Conservation (phyloP, 2,329 filamentous ascomycete genomes). For the Orbilia blumenaviensis region DNA sequence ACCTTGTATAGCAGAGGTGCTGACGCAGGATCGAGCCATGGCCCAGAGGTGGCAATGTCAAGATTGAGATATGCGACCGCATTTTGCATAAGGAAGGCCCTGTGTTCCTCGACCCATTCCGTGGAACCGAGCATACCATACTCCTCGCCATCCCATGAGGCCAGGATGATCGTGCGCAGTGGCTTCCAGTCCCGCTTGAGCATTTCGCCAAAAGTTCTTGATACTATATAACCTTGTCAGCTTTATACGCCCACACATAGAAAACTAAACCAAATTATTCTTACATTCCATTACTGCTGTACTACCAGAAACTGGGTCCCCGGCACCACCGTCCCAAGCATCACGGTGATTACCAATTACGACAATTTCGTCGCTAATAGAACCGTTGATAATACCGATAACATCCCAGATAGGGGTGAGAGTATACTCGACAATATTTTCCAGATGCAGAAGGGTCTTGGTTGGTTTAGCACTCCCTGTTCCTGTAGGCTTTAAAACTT, state of each 20-base stretch:
- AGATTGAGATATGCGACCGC: slow-evolving; percentile 92
- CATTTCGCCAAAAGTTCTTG: slow-evolving; percentile 83
- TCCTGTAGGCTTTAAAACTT: slow-evolving; percentile 85
- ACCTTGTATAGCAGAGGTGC: slow-evolving; percentile 76
- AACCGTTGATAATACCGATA: slow-evolving; percentile 72
- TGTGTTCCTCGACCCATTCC: slow-evolving; percentile 88
- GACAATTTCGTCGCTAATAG: slow-evolving; percentile 86
- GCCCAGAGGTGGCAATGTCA: slow-evolving; percentile 80
- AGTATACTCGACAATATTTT: slow-evolving; percentile 31
- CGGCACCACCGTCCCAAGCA: slow-evolving; percentile 85
- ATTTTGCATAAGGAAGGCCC: slow-evolving; percentile 75
- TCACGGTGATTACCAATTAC: slow-evolving; percentile 95
- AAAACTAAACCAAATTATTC: slow-evolving; percentile 59
- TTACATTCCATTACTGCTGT: slow-evolving; percentile 59
- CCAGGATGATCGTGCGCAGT: slow-evolving; percentile 90
- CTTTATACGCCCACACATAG: neutral
- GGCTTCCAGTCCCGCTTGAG: slow-evolving; percentile 85
- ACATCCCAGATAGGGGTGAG: slow-evolving; percentile 45
- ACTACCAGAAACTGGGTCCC: slow-evolving; percentile 83
- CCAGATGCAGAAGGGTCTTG: slow-evolving; percentile 37
- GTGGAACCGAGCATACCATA: slow-evolving; percentile 95
- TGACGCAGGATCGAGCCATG: slow-evolving; percentile 78
- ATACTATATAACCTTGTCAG: slow-evolving; percentile 65
- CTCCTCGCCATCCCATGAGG: slow-evolving; percentile 92
- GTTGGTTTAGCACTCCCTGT: slow-evolving; percentile 87